Conservation (phyloP, 2,329 filamentous ascomycete genomes). For the Aspergillus glaucus region DNA sequence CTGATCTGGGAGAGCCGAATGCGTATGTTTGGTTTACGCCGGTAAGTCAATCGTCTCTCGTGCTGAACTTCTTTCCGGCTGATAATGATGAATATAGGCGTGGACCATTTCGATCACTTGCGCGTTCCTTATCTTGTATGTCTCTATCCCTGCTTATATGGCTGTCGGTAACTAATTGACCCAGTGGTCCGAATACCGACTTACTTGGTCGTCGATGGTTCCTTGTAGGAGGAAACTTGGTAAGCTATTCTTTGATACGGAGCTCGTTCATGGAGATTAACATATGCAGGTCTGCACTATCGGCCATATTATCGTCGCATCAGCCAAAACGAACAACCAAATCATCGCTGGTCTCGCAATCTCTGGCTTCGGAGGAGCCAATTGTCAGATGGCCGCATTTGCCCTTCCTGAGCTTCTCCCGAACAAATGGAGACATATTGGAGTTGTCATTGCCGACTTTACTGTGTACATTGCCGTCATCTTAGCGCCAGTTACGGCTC, state of each 20-base stretch:
- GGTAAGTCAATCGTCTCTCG: slow-evolving; percentile 2
- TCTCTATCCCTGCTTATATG: background rate
- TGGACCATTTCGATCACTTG: slow-evolving; percentile 38
- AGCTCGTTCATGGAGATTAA: background rate
- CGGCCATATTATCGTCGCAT: slow-evolving; percentile 35
- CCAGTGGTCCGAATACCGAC: slow-evolving; percentile 40
- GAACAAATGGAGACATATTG: slow-evolving; percentile 45
- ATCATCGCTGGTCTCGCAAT: slow-evolving; percentile 34
- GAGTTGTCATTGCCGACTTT: slow-evolving; percentile 39
- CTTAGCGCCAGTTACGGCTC: slow-evolving; percentile 41
- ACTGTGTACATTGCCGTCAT: slow-evolving; percentile 42
- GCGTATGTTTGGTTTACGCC: slow-evolving; percentile 27
- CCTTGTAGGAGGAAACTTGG: slow-evolving; percentile 38
- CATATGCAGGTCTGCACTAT: slow-evolving; percentile 23
- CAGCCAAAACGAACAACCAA: slow-evolving; percentile 26
- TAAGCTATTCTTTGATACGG: slow-evolving; percentile 17
- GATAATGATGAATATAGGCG: slow-evolving; percentile 7
- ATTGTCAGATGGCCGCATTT: slow-evolving; percentile 33
- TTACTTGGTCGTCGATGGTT: slow-evolving; percentile 45
- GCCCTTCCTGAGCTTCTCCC: slow-evolving; percentile 44
- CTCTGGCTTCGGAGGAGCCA: slow-evolving; percentile 34
- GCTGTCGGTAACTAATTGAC: background rate
- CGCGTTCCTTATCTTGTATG: slow-evolving; percentile 35
- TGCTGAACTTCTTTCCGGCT: background rate
- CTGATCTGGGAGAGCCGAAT: slow-evolving; percentile 22